Percentiles rank a stretch among this genome's conserved stretches.
phyloP scores from a whole-genome alignment of 2,329 filamentous ascomycete species.

The Fusarium equiseti region DNA sequence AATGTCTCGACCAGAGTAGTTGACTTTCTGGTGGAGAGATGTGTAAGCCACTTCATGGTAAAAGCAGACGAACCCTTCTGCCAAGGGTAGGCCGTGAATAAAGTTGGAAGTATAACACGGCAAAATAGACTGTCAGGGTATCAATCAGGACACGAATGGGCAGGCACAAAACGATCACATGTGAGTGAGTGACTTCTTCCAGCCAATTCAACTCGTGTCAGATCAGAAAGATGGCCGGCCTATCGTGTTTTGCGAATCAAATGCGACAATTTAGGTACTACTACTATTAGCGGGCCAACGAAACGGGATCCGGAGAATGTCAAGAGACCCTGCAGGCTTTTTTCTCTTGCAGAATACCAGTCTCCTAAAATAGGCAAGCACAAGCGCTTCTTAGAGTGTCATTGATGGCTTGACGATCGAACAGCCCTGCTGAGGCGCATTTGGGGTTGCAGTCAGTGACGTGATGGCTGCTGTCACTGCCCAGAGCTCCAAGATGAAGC shows the following conservation, averaged over 20 bases:
- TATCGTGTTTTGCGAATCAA: conserved; percentile 10
- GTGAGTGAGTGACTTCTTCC: conserved; percentile 12
- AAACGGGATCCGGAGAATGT: conserved; percentile 1
- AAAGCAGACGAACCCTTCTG: conserved; percentile 1
- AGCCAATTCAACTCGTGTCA: conserved; percentile 12
- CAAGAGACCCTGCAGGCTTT: conserved; percentile 10
- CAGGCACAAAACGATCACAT: conserved; percentile 10
- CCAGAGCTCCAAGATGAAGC: not conserved
- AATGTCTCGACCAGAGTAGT: conserved; percentile 10
- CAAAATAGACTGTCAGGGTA: conserved; percentile 23
- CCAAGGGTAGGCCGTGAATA: conserved; percentile 3
- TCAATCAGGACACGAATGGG: conserved; percentile 20
- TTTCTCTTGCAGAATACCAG: not conserved
- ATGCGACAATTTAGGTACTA: not conserved
- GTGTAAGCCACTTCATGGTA: conserved; percentile 33
- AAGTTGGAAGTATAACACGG: conserved; percentile 16
- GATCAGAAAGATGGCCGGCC: conserved; percentile 11
- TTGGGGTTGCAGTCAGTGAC: conserved; percentile 33
- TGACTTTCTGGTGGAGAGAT: conserved; percentile 25
- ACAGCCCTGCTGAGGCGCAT: not conserved
- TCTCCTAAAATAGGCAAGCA: conserved; percentile 14
- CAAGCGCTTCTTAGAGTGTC: conserved; percentile 6
- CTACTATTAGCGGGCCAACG: conserved; percentile 19
- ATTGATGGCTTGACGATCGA: conserved; percentile 1
- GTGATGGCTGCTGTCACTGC: conserved; percentile 26